Evolutionary conservation across 257 asterid genomes (phyloP).

Genomic region (Jasminum sambac): DNA sequence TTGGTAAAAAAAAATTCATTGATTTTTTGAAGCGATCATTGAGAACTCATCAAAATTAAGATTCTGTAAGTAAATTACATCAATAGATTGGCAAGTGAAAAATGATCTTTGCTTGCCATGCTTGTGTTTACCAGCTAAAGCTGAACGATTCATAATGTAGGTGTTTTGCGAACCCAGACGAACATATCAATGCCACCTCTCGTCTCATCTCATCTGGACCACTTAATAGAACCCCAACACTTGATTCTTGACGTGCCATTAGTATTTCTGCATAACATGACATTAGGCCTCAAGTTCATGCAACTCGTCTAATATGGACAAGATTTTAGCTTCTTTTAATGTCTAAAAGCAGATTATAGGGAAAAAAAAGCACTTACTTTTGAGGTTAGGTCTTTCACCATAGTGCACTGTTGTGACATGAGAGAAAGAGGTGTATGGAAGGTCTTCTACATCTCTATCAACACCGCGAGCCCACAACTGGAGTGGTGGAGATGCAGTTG

Average conservation of each 20-base stretch:
- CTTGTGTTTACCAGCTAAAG: conserved; percentile 44
- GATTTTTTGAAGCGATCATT: no score
- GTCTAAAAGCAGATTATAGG: no score
- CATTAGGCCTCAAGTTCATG: not conserved
- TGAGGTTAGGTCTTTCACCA: conserved; percentile 55
- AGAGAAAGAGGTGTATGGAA: conserved; percentile 32
- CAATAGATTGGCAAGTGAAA: not conserved
- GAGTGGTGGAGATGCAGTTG: conserved; percentile 22
- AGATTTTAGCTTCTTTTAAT: no score
- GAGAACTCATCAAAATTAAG: no score
- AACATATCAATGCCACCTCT: conserved; percentile 50
- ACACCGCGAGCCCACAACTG: conserved; percentile 23
- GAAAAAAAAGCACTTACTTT: conserved; percentile 34
- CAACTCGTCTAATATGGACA: no score
- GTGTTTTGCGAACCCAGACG: conserved; percentile 29
- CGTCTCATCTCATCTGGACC: conserved; percentile 55
- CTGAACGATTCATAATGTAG: conserved; percentile 47
- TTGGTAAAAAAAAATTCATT: no score
- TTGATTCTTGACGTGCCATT: conserved; percentile 24
- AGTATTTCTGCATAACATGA: conserved; percentile 34
- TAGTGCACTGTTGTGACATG: conserved; percentile 38
- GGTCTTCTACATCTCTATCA: conserved; percentile 46
- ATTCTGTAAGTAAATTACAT: no score
- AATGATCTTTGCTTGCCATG: not conserved
- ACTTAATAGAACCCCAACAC: conserved; percentile 42